Base-by-base conservation (phyloP, 164 flowering plant genomes). In the Vitis labrusca region DNA sequence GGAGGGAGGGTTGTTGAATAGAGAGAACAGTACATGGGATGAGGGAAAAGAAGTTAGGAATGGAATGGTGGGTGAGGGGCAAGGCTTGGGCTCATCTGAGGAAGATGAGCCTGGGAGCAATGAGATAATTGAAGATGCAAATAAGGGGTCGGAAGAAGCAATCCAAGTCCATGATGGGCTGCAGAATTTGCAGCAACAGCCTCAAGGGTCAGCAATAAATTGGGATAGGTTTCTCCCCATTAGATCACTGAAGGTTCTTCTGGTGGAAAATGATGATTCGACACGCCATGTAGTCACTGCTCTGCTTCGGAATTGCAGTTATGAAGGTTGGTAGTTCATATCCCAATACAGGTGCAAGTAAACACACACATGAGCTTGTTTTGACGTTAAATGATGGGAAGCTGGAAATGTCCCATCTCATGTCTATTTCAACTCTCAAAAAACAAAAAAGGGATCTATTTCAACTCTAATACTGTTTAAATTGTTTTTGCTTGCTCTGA, bases 261-360 rank as follows among this genome's bases (percentile, higher is more conserved):
- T 91, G 19, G 97, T 89, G 15, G 97, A 91, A 77, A 76, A 75
- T 58, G 97, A 91, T 74, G 92, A 86, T 67, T 86, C 92, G 2
- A 91, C 97, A 1, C 81, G 97, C 27, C 93, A 91, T 65, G 81
- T 91, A 61, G 90, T 91, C 48, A 75, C 82, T 69, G 92, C 92
- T 48, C 71, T 91, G 53, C 86, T 91, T 27, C 71, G 90, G 60
- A 91, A 91, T 67, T 91, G 97, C 79, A 82, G 89, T 65, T 91
- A 91, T 75, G 88, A 86, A 81, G 97, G 97, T 89, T 63, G 53
- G 73, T 65, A 44, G 44, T 49, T 52, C 14, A 47, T 13, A 56
- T 68, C 50, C 47, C 19, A 15, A 13, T 47, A 27, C 54, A 57
- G 19, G 5, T 68, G 16, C 51, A 29, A 56, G 44, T 67, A 49